Evolutionary conservation across 345 rosid species (phyloP), one percentile per base, ranked within the genome.

Genomic region (Eutrema japonicum): DNA sequence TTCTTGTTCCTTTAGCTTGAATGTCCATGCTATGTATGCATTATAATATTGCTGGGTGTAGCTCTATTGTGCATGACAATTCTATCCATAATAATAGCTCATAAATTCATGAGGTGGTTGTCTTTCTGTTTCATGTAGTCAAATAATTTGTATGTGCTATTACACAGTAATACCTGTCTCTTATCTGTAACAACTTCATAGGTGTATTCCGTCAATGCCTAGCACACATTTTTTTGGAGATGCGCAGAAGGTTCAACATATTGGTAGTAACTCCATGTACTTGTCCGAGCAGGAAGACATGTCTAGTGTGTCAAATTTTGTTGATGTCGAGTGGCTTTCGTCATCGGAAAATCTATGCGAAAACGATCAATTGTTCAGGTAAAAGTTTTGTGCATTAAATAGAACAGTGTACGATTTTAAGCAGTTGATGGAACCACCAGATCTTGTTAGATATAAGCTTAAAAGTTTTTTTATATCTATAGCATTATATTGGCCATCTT

Each of bases 281-380:
- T 84, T 80, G 72, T 87, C 86, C 48, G 97, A 89, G 68, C 83
- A 85, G 50, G 87, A 87, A 59, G 96, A 85, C 79, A 58, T 71
- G 62, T 83, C 84, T 61, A 92, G 80, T 76, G 86, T 76, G 83
- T 96, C 97, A 36, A 96, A 96, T 82, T 96, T 96, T 80, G 82
- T 96, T 74, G 98, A 96, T 79, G 72, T 92, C 40, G 98, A 92
- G 73, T 86, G 96, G 95, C 86, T 96, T 36, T 96, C 98, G 4
- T 96, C 98, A 32, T 89, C 97, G 2, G 98, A 90, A 68, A 92
- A 87, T 76, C 90, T 96, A 63, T 90, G 89, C 5, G 97, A 96
- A 61, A 96, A 90, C 46, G 97, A 96, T 75, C 88, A 79, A 52
- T 85, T 78, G 74, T 89, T 85, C 81, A 96, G 99, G 99, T 96